These are phyloP conservation scores for Nigrospora sphaerica DNA, from an alignment of 2,329 filamentous ascomycete genomes.

Conservation along the genomic window DNA sequence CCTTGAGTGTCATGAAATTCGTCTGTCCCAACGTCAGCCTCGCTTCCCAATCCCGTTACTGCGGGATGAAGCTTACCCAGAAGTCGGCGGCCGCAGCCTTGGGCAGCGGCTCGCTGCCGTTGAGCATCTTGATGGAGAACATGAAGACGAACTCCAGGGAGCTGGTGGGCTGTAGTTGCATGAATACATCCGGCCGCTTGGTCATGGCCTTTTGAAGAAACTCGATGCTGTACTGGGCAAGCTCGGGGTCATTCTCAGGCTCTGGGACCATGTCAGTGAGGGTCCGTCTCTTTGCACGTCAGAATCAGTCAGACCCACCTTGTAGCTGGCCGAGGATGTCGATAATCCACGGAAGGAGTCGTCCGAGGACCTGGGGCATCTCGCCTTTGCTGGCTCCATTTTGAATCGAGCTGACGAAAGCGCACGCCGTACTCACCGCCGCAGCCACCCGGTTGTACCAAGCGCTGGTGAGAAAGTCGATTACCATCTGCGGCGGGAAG, in stretches of 20 bases:
- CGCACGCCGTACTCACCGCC: conserved; percentile 64
- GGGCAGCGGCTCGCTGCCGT: conserved; percentile 65
- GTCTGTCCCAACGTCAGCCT: conserved; percentile 27
- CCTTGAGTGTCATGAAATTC: conserved; percentile 42
- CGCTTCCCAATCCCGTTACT: background rate
- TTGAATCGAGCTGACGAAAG: conserved; percentile 56
- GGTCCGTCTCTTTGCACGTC: too few relatives aligned
- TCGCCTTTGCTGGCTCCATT: conserved; percentile 31
- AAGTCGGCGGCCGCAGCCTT: conserved; percentile 70
- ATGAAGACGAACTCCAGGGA: conserved; percentile 61
- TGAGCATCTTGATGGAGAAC: conserved; percentile 64
- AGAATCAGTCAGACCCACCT: conserved; percentile 22
- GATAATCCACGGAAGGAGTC: conserved; percentile 55
- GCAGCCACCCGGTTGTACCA: conserved; percentile 59
- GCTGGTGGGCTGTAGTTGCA: conserved; percentile 47
- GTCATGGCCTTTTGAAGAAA: conserved; percentile 59
- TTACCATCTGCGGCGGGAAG: conserved; percentile 58
- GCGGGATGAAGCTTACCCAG: conserved; percentile 48
- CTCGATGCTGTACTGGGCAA: conserved; percentile 68
- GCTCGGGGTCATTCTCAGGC: conserved; percentile 60
- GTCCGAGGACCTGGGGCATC: conserved; percentile 39
- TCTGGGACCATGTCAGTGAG: conserved; percentile 23
- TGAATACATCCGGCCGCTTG: conserved; percentile 54
- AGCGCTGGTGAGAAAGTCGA: conserved; percentile 54
- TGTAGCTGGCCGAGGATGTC: conserved; percentile 55